Base-by-base conservation (phyloP, 2,329 filamentous ascomycete species). In the Hypoxylon sp. region DNA sequence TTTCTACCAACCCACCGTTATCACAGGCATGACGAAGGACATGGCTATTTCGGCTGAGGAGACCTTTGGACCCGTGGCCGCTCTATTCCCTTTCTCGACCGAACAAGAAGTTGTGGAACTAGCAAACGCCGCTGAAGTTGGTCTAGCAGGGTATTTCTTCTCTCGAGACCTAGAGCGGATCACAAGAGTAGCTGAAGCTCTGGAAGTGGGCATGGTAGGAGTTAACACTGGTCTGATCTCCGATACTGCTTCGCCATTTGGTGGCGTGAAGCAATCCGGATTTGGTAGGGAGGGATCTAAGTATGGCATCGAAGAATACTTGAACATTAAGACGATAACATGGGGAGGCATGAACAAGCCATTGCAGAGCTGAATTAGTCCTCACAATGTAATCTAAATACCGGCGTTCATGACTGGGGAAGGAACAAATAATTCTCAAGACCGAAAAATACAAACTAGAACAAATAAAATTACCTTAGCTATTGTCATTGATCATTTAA, bases 71-170 rank as follows among this genome's bases (percentile, higher is more conserved):
- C 96, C 96, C 2, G 92, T 98, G 0, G 95, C 95, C 0, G 95
- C 92, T 0, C 82, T 98, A 13, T 98, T 98, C 84, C 87, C 90
- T 54, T 99, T 98, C 78, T 88, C 93, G 51, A 94, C 91, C 0
- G 96, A 98, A 82, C 90, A 92, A 59, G 95, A 98, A 76, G 96
- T 97, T 4, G 89, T 98, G 31, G 85, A 88, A 70, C 82, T 95
- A 72, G 95, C 96, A 3, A 99, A 99, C 81, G 81, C 84, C 46
- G 85, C 93, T 1, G 90, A 95, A 58, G 95, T 98, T 40, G 96
- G 96, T 1, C 86, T 99, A 37, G 96, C 95, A 0, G 95, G 93
- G 0, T 98, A 98, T 83, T 97, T 99, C 84, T 98, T 93, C 85
- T 94, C 88, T 5, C 81, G 82, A 55, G 87, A 92, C 75, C 68